Conservation (phyloP, 169 alveolate genomes). For the Theileria equi region DNA sequence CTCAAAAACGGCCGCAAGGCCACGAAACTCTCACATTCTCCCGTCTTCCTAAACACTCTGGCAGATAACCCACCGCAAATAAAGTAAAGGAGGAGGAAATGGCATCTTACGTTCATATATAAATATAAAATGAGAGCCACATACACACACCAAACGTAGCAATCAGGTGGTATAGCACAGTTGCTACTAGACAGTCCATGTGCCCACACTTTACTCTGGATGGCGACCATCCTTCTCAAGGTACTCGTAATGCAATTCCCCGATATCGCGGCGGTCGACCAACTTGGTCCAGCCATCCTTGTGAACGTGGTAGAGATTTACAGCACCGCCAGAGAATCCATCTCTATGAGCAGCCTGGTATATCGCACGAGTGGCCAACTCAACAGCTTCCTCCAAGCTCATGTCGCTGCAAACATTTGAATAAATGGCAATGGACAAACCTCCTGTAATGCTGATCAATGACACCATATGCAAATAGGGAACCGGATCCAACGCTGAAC, state of each 20-base stretch:
- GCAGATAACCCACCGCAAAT: neutral
- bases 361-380: conserved; percentile 96
- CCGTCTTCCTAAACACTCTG: neutral
- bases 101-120: neutral
- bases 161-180: neutral
- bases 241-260: conserved; percentile 84
- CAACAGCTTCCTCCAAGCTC: conserved; percentile 94
- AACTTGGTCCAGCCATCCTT: conserved; percentile 90
- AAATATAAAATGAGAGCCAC: neutral
- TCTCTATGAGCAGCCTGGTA: conserved; percentile 98
- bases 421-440: neutral
- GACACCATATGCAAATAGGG: conserved; percentile 98
- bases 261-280: conserved; percentile 88
- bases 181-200: too few relatives aligned
- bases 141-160: conserved; percentile 7
- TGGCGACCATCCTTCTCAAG: conserved; percentile 78
- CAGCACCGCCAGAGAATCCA: conserved; percentile 99
- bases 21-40: conserved; percentile 8
- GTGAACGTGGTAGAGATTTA: conserved; percentile 90
- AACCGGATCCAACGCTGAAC: conserved; percentile 97
- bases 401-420: conserved; percentile 73
- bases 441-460: conserved; percentile 90
- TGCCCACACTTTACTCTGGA: too few relatives aligned
- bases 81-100: neutral
- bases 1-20: conserved; percentile 47